A percentile compares a stretch with the other conserved stretches of the same genome.
Evolutionary conservation across 192 early-diverging fungal species (phyloP).

Genomic region (Phlyctochytrium bullatum): DNA sequence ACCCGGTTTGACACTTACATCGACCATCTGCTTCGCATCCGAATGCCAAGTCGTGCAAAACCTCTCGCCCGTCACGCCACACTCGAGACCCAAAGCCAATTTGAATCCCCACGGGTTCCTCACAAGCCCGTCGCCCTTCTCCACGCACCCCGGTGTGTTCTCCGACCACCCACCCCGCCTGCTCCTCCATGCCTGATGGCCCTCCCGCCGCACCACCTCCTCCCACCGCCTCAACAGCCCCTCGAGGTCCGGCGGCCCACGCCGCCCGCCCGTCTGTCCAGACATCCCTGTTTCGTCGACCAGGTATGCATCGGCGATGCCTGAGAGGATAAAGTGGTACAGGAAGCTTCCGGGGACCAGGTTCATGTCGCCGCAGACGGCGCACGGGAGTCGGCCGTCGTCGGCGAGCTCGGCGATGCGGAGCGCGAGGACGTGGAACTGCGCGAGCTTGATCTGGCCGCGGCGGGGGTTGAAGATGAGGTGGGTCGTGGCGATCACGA

Average conservation of each 20-base stretch:
- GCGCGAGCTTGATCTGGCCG: conserved; percentile 17
- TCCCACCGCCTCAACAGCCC: neutral
- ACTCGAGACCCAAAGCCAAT: conserved; percentile 4
- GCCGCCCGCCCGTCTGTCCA: conserved; percentile 8
- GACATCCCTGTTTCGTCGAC: conserved; percentile 12
- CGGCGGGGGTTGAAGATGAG: conserved; percentile 24
- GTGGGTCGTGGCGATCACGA: conserved; percentile 23
- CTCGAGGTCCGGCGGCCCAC: neutral
- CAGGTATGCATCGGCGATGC: conserved; percentile 9
- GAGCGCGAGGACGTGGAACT: conserved; percentile 6
- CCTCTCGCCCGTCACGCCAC: conserved; percentile 5
- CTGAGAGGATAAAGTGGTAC: conserved; percentile 12
- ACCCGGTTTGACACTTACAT: conserved; percentile 8
- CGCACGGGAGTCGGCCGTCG: neutral
- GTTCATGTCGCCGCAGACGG: conserved; percentile 20
- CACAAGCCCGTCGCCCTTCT: neutral
- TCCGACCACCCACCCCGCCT: neutral
- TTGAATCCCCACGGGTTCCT: neutral
- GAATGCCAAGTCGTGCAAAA: conserved; percentile 16
- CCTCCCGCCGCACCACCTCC: neutral
- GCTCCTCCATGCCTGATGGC: neutral
- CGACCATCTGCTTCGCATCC: conserved; percentile 10
- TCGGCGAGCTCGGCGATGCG: neutral
- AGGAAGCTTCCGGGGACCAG: conserved; percentile 14
- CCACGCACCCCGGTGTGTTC: neutral